Conservation (phyloP, 345 rosid species). For the Eucalyptus sp. region DNA sequence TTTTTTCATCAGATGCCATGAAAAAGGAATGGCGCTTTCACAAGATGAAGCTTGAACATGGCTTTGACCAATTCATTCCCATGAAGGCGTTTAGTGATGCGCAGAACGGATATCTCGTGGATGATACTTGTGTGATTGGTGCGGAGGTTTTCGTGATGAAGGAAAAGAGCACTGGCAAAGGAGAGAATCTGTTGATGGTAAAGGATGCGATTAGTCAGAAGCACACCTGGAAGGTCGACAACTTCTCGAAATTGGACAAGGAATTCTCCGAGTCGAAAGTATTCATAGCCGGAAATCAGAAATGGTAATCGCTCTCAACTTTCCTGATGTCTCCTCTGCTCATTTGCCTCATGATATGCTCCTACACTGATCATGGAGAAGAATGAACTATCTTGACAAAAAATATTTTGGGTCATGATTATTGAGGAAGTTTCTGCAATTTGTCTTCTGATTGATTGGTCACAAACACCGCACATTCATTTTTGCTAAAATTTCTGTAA, state of each 20-base stretch:
- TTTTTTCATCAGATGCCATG: not conserved
- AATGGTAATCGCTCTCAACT: slow-evolving; percentile 16
- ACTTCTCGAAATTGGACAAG: slow-evolving; percentile 5
- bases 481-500: not conserved
- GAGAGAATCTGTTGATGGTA: slow-evolving; percentile 14
- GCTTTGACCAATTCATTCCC: slow-evolving; percentile 23
- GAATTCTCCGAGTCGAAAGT: slow-evolving; percentile 1
- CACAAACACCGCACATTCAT: not conserved
- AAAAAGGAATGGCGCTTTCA: slow-evolving; percentile 23
- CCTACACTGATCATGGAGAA: not conserved
- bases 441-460: not conserved
- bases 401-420: not conserved
- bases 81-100: slow-evolving; percentile 2
- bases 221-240: slow-evolving; percentile 20
- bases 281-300: slow-evolving; percentile 10
- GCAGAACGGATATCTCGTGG: slow-evolving; percentile 21
- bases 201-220: not conserved
- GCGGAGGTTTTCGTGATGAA: slow-evolving; percentile 24
- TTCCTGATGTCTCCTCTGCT: not conserved
- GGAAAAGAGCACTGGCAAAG: slow-evolving; percentile 18
- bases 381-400: not conserved
- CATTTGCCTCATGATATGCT: not conserved
- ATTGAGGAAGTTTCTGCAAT: not conserved
- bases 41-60: slow-evolving; percentile 17
- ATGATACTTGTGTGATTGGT: slow-evolving; percentile 24